phyloP scores from a whole-genome alignment of 306 rosid genomes.

The Pueraria montana region DNA sequence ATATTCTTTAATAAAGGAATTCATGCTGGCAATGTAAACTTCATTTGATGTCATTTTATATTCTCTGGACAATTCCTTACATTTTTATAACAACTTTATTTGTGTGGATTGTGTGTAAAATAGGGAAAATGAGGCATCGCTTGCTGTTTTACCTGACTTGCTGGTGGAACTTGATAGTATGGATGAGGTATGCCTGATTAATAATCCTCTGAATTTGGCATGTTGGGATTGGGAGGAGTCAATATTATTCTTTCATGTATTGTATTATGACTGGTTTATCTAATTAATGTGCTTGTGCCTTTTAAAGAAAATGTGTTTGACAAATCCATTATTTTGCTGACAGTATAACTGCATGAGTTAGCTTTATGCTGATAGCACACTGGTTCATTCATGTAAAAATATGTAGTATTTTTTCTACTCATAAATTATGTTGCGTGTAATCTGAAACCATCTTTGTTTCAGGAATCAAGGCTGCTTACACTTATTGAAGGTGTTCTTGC shows the following conservation, averaged over 20 bases:
- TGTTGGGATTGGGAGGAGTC: conserved; percentile 35
- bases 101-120: conserved; percentile 35
- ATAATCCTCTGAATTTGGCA: conserved; percentile 20
- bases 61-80: conserved; percentile 18
- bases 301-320: conserved; percentile 3
- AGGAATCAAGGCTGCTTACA: conserved; percentile 89
- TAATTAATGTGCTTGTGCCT: not conserved
- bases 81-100: conserved; percentile 6
- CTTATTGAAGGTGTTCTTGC: conserved; percentile 99
- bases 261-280: conserved; percentile 9
- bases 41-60: conserved; percentile 11
- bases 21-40: conserved; percentile 7
- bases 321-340: conserved; percentile 19
- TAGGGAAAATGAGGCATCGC: conserved; percentile 99
- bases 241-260: conserved; percentile 13
- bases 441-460: conserved; percentile 47
- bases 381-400: not conserved
- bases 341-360: conserved; percentile 8
- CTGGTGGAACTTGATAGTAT: conserved; percentile 87
- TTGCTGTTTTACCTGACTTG: conserved; percentile 95
- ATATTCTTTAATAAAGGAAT: not conserved
- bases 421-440: too few relatives aligned
- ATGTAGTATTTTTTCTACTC: conserved; percentile 5
- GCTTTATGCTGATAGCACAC: conserved; percentile 7
- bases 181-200: conserved; percentile 78